Percentiles rank a stretch among this genome's conserved stretches.
Evolutionary conservation across 2,329 filamentous ascomycete genomes (phyloP).

Genomic region (Ophiosphaerella narmari): DNA sequence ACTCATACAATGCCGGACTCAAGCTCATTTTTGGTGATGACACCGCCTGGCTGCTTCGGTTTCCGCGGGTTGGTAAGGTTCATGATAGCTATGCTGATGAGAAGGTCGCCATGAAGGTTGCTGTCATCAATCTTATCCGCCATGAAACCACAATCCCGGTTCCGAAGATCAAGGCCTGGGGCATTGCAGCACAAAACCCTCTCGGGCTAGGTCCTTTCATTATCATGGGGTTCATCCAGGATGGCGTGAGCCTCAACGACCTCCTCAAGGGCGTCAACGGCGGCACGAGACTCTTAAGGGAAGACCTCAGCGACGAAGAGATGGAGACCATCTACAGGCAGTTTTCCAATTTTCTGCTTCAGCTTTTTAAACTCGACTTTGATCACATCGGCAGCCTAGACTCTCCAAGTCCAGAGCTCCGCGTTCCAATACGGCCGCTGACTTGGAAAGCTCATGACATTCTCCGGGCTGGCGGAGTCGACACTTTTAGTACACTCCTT

Average conservation of each 20-base stretch:
- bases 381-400: background rate
- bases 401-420: background rate
- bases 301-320: too few relatives aligned
- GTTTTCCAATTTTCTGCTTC: too few relatives aligned
- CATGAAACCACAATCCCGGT: slow-evolving; percentile 6
- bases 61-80: slow-evolving; percentile 3
- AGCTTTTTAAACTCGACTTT: background rate
- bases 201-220: slow-evolving; percentile 41
- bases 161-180: slow-evolving; percentile 2
- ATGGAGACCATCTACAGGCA: too few relatives aligned
- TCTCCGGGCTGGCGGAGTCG: background rate
- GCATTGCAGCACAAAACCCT: slow-evolving; percentile 6
- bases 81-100: background rate
- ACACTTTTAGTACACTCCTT: slow-evolving; percentile 1
- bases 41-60: slow-evolving; percentile 5
- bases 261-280: slow-evolving; percentile 23
- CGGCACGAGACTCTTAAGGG: too few relatives aligned
- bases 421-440: background rate
- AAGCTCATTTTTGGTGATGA: slow-evolving; percentile 3
- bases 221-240: slow-evolving; percentile 38
- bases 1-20: too few relatives aligned
- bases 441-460: slow-evolving; percentile 2
- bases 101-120: slow-evolving; percentile 7
- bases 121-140: slow-evolving; percentile 3
- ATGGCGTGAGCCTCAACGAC: slow-evolving; percentile 21